phyloP scores from a whole-genome alignment of 2,329 filamentous ascomycete species.

The Paraphoma sp. region DNA sequence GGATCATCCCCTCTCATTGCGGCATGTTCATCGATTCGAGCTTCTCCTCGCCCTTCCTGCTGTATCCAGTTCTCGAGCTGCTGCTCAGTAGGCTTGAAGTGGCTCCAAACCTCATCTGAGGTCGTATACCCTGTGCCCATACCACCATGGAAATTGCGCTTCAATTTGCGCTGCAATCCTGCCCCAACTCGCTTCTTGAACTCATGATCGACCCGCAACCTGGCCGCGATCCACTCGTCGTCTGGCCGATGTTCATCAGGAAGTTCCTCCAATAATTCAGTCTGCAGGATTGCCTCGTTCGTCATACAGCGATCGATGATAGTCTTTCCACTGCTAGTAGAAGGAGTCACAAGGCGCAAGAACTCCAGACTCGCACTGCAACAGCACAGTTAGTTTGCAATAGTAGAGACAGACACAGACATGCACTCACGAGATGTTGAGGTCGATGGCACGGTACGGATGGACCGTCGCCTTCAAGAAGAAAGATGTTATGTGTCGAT shows the following conservation, averaged over 20 bases:
- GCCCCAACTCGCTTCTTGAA: slow-evolving; percentile 58
- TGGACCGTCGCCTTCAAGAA: slow-evolving; percentile 70
- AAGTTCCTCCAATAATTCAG: slow-evolving; percentile 54
- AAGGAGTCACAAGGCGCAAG: slow-evolving; percentile 58
- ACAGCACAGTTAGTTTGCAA: background rate
- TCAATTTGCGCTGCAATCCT: slow-evolving; percentile 48
- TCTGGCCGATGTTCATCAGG: slow-evolving; percentile 62
- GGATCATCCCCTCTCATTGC: slow-evolving; percentile 9
- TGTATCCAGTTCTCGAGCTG: slow-evolving; percentile 35
- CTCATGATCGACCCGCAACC: slow-evolving; percentile 66
- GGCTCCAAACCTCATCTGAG: slow-evolving; percentile 62
- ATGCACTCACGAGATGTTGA: slow-evolving; percentile 60
- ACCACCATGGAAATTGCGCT: slow-evolving; percentile 45
- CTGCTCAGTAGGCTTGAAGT: slow-evolving; percentile 46
- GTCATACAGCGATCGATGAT: slow-evolving; percentile 60
- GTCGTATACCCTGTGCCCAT: slow-evolving; percentile 44
- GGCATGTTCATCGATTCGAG: slow-evolving; percentile 25
- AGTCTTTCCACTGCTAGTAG: slow-evolving; percentile 44
- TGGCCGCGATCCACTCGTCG: slow-evolving; percentile 64
- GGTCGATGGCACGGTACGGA: slow-evolving; percentile 65
- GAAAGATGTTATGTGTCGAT: slow-evolving; percentile 64
- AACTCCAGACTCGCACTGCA: slow-evolving; percentile 67
- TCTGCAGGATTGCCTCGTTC: slow-evolving; percentile 60
- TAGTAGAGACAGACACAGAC: background rate
- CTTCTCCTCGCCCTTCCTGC: slow-evolving; percentile 22